Percentiles rank a stretch among this genome's conserved stretches.
Conservation (phyloP, 805 yeast species). For the Debaryomyces hansenii region DNA sequence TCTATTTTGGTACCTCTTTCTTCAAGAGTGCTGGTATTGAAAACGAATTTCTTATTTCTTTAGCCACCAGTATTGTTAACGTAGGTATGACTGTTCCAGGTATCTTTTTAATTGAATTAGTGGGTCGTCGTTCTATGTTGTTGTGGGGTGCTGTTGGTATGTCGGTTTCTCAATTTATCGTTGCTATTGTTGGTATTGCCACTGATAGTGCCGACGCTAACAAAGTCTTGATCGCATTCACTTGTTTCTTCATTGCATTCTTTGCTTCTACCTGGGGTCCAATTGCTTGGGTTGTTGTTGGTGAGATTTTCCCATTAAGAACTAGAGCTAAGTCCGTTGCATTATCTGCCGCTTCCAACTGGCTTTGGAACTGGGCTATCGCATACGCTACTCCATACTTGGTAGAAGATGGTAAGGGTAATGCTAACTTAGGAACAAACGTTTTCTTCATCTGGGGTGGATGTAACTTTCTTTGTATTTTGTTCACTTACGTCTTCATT, state of each 20-base stretch:
- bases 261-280: constrained; percentile 82
- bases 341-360: constrained; percentile 62
- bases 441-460: constrained; percentile 68
- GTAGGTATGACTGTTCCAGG: constrained; percentile 56
- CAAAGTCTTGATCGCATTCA: constrained; percentile 59
- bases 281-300: constrained; percentile 61
- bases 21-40: constrained; percentile 51
- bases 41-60: constrained; percentile 57
- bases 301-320: constrained; percentile 69
- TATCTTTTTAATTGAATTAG: constrained; percentile 46
- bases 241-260: constrained; percentile 63
- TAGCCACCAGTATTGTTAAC: constrained; percentile 54
- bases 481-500: constrained; percentile 64
- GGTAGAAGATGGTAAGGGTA: constrained; percentile 41
- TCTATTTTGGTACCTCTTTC: constrained; percentile 61
- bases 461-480: constrained; percentile 60
- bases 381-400: constrained; percentile 69
- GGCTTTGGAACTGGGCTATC: constrained; percentile 64
- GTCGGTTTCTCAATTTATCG: constrained; percentile 57
- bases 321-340: constrained; percentile 65
- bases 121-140: constrained; percentile 51
- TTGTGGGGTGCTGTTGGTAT: constrained; percentile 47
- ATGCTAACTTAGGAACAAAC: constrained; percentile 43
- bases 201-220: constrained; percentile 51
- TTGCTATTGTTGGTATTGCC: constrained; percentile 60